Base-by-base conservation (phyloP, 1,284 basidiomycete species). In the Vanrija humicola region DNA sequence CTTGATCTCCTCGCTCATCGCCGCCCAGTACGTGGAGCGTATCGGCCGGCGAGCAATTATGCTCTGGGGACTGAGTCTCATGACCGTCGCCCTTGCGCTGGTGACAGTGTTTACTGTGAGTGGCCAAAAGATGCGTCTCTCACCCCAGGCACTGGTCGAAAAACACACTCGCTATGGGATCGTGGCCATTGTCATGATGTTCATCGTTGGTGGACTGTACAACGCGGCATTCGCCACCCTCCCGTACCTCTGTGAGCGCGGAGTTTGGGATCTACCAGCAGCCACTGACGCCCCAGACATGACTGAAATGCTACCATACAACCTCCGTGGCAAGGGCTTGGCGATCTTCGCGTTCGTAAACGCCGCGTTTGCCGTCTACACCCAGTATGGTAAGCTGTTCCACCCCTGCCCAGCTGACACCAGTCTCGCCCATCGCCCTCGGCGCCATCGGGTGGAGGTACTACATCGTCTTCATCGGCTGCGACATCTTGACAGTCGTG, bases 61-160 rank as follows among this genome's bases (percentile, higher is more conserved):
- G 45, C 63, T 89, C 59, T 74, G 76, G 34, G 86, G 83, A 0
- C 79, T 77, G 10, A 63, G 62, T 19, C 82, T 83, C 64, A 89
- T 89, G 86, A 68, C 83, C 18, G 42, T 88, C 74, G 89, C 85
- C 79, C 46, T 56, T 26, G 79, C 75, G 34, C 68, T 85, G 52
- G 86, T 87, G 76, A 88, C 86, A 2, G 80, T 84, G 45, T 84
- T 83, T 72, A 84, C 84, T 23, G 82, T 84, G 1, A 69, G 80
- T 49, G 88, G 12, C 29, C 18, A 3, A 50, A 70, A 9, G 54
- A 50, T 25, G 63, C 55, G 14, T 58, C 45, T 18, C 34, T 43
- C 5, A 48, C 52, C 3, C 50, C 61, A 7, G 70, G 70, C 9
- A 58, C 54, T 15, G 64, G 65, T 2, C 60, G 63, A 28, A 63